Evolutionary conservation across 1,284 basidiomycete species (phyloP).

Genomic region (Thelephora terrestris): DNA sequence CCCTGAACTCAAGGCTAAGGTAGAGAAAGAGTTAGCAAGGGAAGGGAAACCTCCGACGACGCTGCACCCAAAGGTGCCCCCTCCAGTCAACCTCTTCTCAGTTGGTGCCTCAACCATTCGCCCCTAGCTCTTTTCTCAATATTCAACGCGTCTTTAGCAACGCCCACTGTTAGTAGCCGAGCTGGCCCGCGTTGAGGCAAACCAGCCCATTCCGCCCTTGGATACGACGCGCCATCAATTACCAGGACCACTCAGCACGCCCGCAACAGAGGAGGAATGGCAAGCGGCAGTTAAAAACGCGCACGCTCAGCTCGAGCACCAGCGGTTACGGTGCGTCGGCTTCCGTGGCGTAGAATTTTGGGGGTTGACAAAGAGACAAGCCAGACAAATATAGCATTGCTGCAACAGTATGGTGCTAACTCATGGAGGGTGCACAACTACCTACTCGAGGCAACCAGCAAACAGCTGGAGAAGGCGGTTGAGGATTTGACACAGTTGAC

Average conservation of each 20-base stretch:
- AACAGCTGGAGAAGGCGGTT: conserved; percentile 61
- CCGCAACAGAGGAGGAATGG: conserved; percentile 74
- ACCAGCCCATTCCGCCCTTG: conserved; percentile 61
- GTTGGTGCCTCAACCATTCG: conserved; percentile 34
- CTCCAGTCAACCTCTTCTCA: conserved; percentile 55
- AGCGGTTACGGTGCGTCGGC: conserved; percentile 63
- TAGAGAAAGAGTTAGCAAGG: conserved; percentile 61
- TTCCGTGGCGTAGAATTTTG: background rate
- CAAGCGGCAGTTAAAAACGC: conserved; percentile 69
- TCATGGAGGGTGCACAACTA: conserved; percentile 90
- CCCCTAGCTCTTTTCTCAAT: conserved; percentile 1
- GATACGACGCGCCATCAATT: conserved; percentile 78
- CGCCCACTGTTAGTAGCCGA: conserved; percentile 61
- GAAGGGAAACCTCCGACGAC: conserved; percentile 46
- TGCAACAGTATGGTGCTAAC: conserved; percentile 85
- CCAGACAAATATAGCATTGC: conserved; percentile 75
- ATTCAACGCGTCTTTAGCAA: conserved; percentile 31
- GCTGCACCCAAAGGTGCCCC: conserved; percentile 66
- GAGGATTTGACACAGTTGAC: conserved; percentile 67
- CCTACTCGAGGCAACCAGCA: conserved; percentile 69
- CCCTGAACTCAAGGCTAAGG: conserved; percentile 60
- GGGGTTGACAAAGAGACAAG: conserved; percentile 27
- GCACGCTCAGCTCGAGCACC: conserved; percentile 83
- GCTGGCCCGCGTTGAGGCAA: conserved; percentile 61
- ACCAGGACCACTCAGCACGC: conserved; percentile 54